Evolutionary conservation across 108 stramenopile genomes (phyloP).

Genomic region (Conticribra guillardii): DNA sequence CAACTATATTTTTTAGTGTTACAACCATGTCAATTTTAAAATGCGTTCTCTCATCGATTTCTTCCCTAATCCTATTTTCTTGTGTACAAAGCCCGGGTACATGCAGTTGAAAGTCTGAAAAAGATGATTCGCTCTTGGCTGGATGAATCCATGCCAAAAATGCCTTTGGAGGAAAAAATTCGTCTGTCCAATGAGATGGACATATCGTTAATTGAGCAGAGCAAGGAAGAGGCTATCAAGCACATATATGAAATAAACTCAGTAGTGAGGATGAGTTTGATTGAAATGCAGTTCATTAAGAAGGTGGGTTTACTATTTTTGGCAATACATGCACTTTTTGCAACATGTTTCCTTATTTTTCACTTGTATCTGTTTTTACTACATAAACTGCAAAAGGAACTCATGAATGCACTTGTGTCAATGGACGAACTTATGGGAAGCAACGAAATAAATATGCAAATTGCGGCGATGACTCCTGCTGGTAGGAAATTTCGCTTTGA

Average conservation of each 20-base stretch:
- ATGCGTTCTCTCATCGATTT: neutral
- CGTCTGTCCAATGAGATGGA: constrained; percentile 76
- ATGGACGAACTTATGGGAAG: constrained; percentile 87
- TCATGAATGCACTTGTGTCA: constrained; percentile 86
- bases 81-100: constrained; percentile 50
- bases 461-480: constrained; percentile 88
- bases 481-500: too few relatives aligned
- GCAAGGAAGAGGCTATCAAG: constrained; percentile 83
- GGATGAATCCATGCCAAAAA: constrained; percentile 84
- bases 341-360: too few relatives aligned
- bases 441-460: constrained; percentile 89
- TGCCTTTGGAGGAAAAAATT: constrained; percentile 58
- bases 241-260: constrained; percentile 78
- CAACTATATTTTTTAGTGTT: neutral
- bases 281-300: constrained; percentile 93
- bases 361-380: neutral
- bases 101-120: constrained; percentile 72
- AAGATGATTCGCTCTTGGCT: constrained; percentile 90
- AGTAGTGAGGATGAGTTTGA: constrained; percentile 84
- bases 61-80: neutral
- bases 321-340: too few relatives aligned
- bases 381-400: constrained; percentile 54
- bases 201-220: constrained; percentile 76
- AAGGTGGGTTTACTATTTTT: constrained; percentile 53
- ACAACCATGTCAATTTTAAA: too few relatives aligned